Conservation (phyloP, 768 basidiomycete species). For the Chalciporus chontae region DNA sequence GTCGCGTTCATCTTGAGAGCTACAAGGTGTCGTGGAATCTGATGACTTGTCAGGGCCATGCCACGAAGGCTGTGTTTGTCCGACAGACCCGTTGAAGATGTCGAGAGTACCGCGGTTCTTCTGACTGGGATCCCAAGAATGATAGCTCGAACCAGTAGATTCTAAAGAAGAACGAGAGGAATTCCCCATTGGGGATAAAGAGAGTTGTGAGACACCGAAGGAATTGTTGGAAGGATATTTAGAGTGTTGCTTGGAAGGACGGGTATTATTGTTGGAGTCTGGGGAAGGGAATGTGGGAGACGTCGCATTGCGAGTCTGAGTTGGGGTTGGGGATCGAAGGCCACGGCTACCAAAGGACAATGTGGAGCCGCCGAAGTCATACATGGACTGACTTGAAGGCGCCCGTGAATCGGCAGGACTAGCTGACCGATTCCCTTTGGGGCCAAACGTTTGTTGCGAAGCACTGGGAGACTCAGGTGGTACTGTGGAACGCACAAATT, state of each 20-base stretch:
- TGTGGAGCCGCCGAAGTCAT: constrained; percentile 49
- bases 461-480: constrained; percentile 58
- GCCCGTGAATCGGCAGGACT: constrained; percentile 38
- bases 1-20: constrained; percentile 52
- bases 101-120: constrained; percentile 49
- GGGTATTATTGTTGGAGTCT: constrained; percentile 39
- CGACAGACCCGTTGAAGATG: constrained; percentile 49
- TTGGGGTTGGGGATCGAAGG: constrained; percentile 65
- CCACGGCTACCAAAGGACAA: constrained; percentile 36
- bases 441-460: constrained; percentile 26
- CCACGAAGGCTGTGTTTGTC: constrained; percentile 54
- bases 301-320: constrained; percentile 55
- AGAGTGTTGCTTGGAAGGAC: constrained; percentile 53
- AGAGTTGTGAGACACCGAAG: constrained; percentile 50
- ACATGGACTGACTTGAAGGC: constrained; percentile 46
- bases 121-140: constrained; percentile 67
- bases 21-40: constrained; percentile 45
- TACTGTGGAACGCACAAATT: constrained; percentile 52
- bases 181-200: constrained; percentile 69
- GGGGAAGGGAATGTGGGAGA: constrained; percentile 38
- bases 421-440: constrained; percentile 29
- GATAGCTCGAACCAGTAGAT: constrained; percentile 82
- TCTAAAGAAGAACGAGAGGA: constrained; percentile 79
- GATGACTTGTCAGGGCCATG: constrained; percentile 60
- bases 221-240: constrained; percentile 49